These are phyloP conservation scores for Cryptosporidium canis DNA, from an alignment of 169 alveolate genomes.

Conservation along the genomic window DNA sequence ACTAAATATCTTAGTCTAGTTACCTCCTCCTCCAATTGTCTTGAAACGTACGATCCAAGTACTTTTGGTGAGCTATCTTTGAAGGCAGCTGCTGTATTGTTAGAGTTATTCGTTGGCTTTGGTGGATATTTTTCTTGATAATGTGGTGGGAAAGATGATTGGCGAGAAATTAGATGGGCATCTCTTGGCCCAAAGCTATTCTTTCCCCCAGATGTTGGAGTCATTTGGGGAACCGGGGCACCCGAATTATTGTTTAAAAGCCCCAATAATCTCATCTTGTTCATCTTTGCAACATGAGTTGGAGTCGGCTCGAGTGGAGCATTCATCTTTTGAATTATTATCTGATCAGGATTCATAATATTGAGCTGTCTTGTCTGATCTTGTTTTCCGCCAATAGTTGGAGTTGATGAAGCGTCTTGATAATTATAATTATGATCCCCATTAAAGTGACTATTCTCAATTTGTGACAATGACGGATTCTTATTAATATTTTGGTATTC, in stretches of 20 bases:
- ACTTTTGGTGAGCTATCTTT: conserved; percentile 59
- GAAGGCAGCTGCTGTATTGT: conserved; percentile 44
- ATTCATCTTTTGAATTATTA: conserved; percentile 17
- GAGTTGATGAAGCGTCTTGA: background rate
- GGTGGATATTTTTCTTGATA: conserved; percentile 43
- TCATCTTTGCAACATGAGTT: conserved; percentile 67
- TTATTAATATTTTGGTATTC: background rate
- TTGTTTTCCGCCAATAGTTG: background rate
- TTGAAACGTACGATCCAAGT: conserved; percentile 64
- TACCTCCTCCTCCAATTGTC: conserved; percentile 69
- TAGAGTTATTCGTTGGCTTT: conserved; percentile 15
- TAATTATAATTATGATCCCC: background rate
- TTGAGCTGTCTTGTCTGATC: conserved; percentile 8
- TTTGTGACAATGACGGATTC: conserved; percentile 34
- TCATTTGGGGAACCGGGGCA: background rate
- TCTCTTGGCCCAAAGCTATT: background rate
- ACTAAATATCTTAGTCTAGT: conserved; percentile 52
- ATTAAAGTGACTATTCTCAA: background rate
- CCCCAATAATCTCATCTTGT: conserved; percentile 56
- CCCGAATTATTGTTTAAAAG: background rate
- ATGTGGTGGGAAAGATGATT: conserved; percentile 55
- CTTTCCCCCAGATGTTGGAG: conserved; percentile 17
- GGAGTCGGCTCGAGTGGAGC: conserved; percentile 68
- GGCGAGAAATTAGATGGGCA: conserved; percentile 16
- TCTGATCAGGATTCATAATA: conserved; percentile 55